Conservation (phyloP, 176 grass and related monocot species). For the Zea mays region DNA sequence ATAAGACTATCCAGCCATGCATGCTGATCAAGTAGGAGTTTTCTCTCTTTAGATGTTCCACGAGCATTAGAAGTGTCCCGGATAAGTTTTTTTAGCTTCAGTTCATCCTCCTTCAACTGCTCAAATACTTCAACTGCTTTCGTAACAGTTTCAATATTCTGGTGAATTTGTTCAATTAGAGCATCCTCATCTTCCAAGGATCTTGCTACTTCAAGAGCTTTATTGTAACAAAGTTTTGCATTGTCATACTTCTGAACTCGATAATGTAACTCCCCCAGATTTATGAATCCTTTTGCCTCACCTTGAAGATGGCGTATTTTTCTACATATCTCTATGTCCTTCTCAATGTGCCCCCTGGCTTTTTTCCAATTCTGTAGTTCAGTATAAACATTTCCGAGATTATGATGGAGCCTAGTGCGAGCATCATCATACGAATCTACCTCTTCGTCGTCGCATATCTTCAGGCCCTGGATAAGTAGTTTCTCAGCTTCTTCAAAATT, state of each 20-base stretch:
- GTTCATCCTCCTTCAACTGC: slow-evolving; percentile 72
- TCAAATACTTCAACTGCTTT: slow-evolving; percentile 64
- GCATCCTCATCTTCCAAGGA: slow-evolving; percentile 78
- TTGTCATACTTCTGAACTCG: slow-evolving; percentile 59
- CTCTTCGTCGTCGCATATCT: slow-evolving; percentile 94
- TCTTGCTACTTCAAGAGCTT: slow-evolving; percentile 54
- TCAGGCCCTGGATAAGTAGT: slow-evolving; percentile 67
- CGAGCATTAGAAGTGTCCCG: slow-evolving; percentile 54
- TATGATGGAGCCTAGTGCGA: slow-evolving; percentile 80
- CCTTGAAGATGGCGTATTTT: slow-evolving; percentile 77
- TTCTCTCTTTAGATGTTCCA: slow-evolving; percentile 78
- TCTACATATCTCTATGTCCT: slow-evolving; percentile 82
- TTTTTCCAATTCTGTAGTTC: slow-evolving; percentile 63
- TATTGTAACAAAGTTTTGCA: slow-evolving; percentile 77
- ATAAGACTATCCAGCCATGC: slow-evolving; percentile 71
- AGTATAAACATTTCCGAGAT: slow-evolving; percentile 92
- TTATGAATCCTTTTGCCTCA: slow-evolving; percentile 92
- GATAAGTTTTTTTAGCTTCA: slow-evolving; percentile 76
- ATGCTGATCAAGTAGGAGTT: slow-evolving; percentile 66
- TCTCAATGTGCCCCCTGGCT: slow-evolving; percentile 68
- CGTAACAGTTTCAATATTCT: slow-evolving; percentile 72
- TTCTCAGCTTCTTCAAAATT: slow-evolving; percentile 78
- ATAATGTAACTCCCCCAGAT: slow-evolving; percentile 71
- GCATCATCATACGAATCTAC: slow-evolving; percentile 75
- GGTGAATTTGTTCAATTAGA: slow-evolving; percentile 62